Base-by-base conservation (phyloP, 2,329 filamentous ascomycete genomes). In the Pyricularia pennisetigena region DNA sequence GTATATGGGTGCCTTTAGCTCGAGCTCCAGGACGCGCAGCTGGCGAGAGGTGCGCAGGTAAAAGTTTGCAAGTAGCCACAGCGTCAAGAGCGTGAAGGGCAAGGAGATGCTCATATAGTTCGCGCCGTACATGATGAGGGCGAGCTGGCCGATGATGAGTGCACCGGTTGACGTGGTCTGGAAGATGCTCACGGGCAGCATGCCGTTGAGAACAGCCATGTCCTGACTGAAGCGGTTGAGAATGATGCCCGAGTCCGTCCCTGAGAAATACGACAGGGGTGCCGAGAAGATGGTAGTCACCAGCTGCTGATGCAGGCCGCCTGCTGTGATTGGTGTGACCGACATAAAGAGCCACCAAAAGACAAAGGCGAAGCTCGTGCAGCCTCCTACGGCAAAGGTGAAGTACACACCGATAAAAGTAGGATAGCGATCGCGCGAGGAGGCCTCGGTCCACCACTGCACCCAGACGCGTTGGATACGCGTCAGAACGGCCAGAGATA, bases 1-100 rank as follows among this genome's bases (percentile, higher is more conserved):
- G 67, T 82, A 84, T 1, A 86, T 75, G 0, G 82, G 82, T 0
- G 81, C 79, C 61, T 84, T 83, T 4, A 80, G 78, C 73, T 86
- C 83, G 23, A 86, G 75, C 64, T 86, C 84, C 61, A 86, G 74
- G 30, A 82, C 77, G 69, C 83, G 80, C 14, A 86, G 73, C 72
- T 85, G 83, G 0, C 83, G 79, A 1, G 82, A 85, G 1, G 83
- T 85, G 0, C 80, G 79, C 4, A 86, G 76, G 71, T 86, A 86
- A 65, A 82, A 74, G 65, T 81, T 81, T 69, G 84, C 82, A 12
- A 85, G 74, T 9, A 78, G 59, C 67, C 80, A 84, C 10, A 82
- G 71, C 1, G 76, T 72, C 1, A 76, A 68, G 12, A 82, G 70
- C 0, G 82, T 75, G 4, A 81, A 71, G 0, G 82, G 82, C 64